Base-by-base conservation (phyloP, 805 yeast genomes). In the Monosporozyma solicola region DNA sequence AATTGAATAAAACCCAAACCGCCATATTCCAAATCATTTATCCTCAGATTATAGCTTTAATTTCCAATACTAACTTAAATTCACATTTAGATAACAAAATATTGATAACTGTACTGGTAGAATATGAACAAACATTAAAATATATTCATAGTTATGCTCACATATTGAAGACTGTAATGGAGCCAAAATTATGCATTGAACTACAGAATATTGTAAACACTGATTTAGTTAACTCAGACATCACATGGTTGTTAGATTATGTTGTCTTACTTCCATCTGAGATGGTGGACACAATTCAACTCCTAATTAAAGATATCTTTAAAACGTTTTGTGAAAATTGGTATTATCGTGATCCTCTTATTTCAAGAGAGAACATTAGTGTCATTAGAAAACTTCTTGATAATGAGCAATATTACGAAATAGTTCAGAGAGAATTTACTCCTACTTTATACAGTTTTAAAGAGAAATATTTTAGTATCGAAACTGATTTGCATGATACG, bases 181-280 rank as follows among this genome's bases (percentile, higher is more conserved):
- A 66, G 0, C 80, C 80, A 0, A 71, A 67, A 35, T 60, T 82
- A 3, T 41, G 59, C 0, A 24, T 55, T 2, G 70, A 66, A 0
- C 62, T 80, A 5, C 54, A 61, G 3, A 13, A 43, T 6, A 55
- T 57, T 0, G 78, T 82, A 82, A 57, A 65, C 8, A 37, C 55
- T 37, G 10, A 39, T 25, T 43, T 25, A 25, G 43, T 5, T 4
- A 47, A 5, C 13, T 20, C 45, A 5, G 11, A 43, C 11, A 8
- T 43, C 10, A 45, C 9, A 56, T 55, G 62, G 62, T 49, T 55
- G 33, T 54, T 57, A 31, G 66, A 63, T 48, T 56, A 60, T 33
- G 37, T 53, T 13, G 54, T 52, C 16, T 24, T 60, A 24, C 27
- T 57, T 9, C 46, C 46, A 43, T 13, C 31, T 20, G 29, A 2